Percentiles rank a stretch among this genome's conserved stretches.
Conservation (phyloP, 2,329 filamentous ascomycete species). For the Aspergillus pseudoterreus region DNA sequence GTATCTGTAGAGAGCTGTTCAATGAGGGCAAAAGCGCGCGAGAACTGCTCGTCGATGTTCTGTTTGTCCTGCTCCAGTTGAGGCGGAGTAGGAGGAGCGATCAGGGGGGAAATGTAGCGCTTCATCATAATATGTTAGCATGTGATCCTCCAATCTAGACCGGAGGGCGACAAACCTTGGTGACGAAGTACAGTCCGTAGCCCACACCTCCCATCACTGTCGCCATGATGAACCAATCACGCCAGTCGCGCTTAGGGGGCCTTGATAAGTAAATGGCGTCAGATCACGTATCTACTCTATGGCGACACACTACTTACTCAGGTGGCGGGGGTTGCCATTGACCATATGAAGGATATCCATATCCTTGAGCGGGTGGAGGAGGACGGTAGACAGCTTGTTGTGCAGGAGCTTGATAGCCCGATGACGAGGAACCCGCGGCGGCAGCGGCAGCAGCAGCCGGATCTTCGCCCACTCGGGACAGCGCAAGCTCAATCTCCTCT, state of each 20-base stretch:
- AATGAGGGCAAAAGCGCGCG: slow-evolving; percentile 83
- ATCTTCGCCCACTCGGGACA: slow-evolving; percentile 69
- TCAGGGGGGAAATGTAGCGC: slow-evolving; percentile 87
- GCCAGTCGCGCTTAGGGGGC: slow-evolving; percentile 82
- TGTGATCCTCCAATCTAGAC: background rate
- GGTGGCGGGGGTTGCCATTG: slow-evolving; percentile 54
- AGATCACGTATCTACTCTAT: too few species aligned
- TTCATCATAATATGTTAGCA: slow-evolving; percentile 35
- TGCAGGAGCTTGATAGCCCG: slow-evolving; percentile 45
- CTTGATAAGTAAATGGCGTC: slow-evolving; percentile 16
- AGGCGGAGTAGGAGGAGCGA: slow-evolving; percentile 88
- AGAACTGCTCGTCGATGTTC: slow-evolving; percentile 87
- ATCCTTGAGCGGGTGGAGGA: slow-evolving; percentile 41
- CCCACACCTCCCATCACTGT: slow-evolving; percentile 86
- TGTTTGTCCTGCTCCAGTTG: slow-evolving; percentile 93
- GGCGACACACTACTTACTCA: slow-evolving; percentile 39
- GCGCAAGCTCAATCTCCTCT: slow-evolving; percentile 84
- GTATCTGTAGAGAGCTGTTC: slow-evolving; percentile 93
- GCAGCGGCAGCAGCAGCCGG: slow-evolving; percentile 43
- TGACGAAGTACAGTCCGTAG: slow-evolving; percentile 83
- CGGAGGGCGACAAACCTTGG: slow-evolving; percentile 60
- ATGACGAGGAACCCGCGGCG: slow-evolving; percentile 35
- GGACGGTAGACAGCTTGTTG: slow-evolving; percentile 38
- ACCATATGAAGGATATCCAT: slow-evolving; percentile 50
- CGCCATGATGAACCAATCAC: slow-evolving; percentile 99